A percentile compares a stretch with the other conserved stretches of the same genome.
phyloP scores from a whole-genome alignment of 2,329 filamentous ascomycete genomes.

The Colletotrichum chrysophilum region DNA sequence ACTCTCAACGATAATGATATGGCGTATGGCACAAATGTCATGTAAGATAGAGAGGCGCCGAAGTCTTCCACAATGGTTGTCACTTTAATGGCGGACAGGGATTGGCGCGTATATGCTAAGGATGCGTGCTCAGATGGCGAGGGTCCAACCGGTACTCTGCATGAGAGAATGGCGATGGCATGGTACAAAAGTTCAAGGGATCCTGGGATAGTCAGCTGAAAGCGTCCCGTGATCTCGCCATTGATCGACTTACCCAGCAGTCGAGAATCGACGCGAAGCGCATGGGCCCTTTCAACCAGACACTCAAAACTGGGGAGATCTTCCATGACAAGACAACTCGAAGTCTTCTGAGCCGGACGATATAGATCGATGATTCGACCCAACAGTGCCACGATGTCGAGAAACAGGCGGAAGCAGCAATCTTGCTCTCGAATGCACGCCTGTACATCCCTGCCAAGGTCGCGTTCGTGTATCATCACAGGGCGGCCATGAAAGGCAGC shows the following conservation, averaged over 20 bases:
- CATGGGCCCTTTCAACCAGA: slow-evolving; percentile 5
- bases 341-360: slow-evolving; percentile 19
- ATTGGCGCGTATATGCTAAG: slow-evolving; percentile 15
- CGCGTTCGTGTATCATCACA: slow-evolving; percentile 26
- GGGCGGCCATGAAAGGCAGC: slow-evolving; percentile 28
- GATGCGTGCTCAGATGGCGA: slow-evolving; percentile 17
- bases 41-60: slow-evolving; percentile 23
- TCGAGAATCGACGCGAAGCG: slow-evolving; percentile 22
- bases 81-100: slow-evolving; percentile 25
- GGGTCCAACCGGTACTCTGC: slow-evolving; percentile 14
- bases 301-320: slow-evolving; percentile 1
- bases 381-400: slow-evolving; percentile 25
- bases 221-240: not conserved
- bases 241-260: slow-evolving; percentile 18
- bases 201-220: slow-evolving; percentile 1
- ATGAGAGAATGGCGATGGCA: slow-evolving; percentile 25
- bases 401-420: slow-evolving; percentile 26
- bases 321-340: slow-evolving; percentile 13
- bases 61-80: slow-evolving; percentile 25
- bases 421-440: slow-evolving; percentile 25
- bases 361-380: slow-evolving; percentile 27
- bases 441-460: slow-evolving; percentile 25
- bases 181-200: slow-evolving; percentile 28
- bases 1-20: slow-evolving; percentile 27
- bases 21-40: slow-evolving; percentile 27